Evolutionary conservation across 768 basidiomycete species (phyloP).

Genomic region (Gloeostereum incarnatum): DNA sequence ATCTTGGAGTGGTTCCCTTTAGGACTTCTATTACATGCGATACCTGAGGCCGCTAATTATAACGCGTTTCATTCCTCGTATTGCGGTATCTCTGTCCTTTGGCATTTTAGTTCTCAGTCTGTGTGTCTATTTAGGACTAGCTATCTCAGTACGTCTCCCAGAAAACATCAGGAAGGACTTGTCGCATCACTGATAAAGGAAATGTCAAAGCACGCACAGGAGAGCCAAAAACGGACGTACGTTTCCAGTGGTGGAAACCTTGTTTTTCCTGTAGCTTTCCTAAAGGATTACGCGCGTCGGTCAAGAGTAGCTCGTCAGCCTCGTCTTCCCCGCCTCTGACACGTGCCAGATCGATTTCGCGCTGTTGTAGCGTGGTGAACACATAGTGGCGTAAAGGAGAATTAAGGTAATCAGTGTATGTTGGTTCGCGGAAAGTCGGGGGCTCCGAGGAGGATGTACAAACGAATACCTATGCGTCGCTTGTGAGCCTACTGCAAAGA

Average conservation of each 20-base stretch:
- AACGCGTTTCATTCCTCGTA: too few relatives aligned
- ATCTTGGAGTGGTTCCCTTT: too few relatives aligned
- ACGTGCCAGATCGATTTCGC: conserved; percentile 43
- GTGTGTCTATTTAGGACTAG: too few relatives aligned
- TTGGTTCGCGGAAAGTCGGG: conserved; percentile 49
- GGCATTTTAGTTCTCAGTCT: too few relatives aligned
- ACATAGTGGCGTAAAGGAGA: conserved; percentile 58
- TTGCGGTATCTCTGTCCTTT: too few relatives aligned
- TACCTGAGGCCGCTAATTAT: too few relatives aligned
- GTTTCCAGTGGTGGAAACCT: conserved; percentile 66
- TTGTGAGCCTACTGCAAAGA: neutral
- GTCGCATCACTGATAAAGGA: conserved; percentile 55
- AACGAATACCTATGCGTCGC: conserved; percentile 58
- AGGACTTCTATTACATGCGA: too few relatives aligned
- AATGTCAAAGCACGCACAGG: conserved; percentile 4
- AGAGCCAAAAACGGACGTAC: conserved; percentile 28
- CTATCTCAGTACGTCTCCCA: conserved; percentile 88
- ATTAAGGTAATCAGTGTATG: conserved; percentile 52
- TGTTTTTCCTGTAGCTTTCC: conserved; percentile 57
- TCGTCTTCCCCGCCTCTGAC: conserved; percentile 24
- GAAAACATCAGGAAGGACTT: conserved; percentile 57
- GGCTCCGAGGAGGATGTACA: conserved; percentile 52
- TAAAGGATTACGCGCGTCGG: conserved; percentile 53
- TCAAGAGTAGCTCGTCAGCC: conserved; percentile 39
- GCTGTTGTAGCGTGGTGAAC: conserved; percentile 36